Base-by-base conservation (phyloP, 2,329 filamentous ascomycete species). In the Fusarium sp. region DNA sequence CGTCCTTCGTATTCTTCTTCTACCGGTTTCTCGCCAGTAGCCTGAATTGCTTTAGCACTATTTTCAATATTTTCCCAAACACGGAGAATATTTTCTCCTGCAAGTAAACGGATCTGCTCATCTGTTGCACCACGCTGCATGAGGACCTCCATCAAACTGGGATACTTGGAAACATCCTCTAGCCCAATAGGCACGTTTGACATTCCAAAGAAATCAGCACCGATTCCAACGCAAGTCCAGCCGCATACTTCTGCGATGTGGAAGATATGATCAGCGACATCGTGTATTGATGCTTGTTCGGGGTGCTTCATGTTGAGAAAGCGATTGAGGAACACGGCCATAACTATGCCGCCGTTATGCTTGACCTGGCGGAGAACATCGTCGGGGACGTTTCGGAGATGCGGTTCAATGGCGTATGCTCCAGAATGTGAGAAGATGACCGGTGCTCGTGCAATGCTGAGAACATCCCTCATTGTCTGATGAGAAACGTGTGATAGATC, bases 371-470 rank as follows among this genome's bases (percentile, higher is more conserved):
- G 71, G 5, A 85, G 72, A 5, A 85, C 79, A 56, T 83, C 82
- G 56, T 85, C 83, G 4, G 83, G 83, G 1, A 83, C 83, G 49
- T 85, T 83, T 7, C 84, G 80, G 9, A 79, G 74, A 67, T 83
- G 80, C 12, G 77, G 58, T 37, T 74, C 72, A 32, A 79, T 28
- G 25, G 73, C 54, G 60, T 78, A 78, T 15, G 77, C 77, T 3
- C 75, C 75, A 8, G 79, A 80, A 50, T 81, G 80, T 4, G 79
- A 80, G 70, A 81, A 81, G 12, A 81, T 80, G 18, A 81, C 79
- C 0, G 80, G 80, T 0, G 79, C 78, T 5, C 64, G 70, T 5
- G 78, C 67, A 13, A 80, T 50, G 15, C 71, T 73, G 18, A 81
- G 54, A 7, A 78, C 80, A 43, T 80, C 77, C 19, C 77, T 69